A percentile compares a stretch with the other conserved stretches of the same genome.
Conservation (phyloP, 805 yeast species). For the Myxozyma melibiosi region DNA sequence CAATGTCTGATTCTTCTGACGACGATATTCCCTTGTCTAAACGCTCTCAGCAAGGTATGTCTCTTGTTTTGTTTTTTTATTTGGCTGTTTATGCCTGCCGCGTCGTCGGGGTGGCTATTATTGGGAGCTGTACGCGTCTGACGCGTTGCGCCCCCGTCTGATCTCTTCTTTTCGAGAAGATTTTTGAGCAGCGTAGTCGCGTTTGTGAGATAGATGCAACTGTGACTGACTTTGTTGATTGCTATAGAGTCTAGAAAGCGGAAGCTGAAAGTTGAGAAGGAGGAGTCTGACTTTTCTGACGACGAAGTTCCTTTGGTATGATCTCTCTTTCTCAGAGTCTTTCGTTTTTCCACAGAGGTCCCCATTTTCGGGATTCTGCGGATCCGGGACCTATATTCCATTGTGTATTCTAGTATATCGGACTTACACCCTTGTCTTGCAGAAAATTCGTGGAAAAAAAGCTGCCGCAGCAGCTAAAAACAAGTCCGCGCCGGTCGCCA, state of each 20-base stretch:
- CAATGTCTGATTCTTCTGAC: conserved; percentile 17
- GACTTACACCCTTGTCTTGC: not conserved
- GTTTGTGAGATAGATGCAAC: no score
- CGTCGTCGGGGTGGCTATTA: not conserved
- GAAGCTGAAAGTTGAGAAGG: conserved; percentile 4
- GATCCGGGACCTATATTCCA: no score
- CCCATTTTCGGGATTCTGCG: no score
- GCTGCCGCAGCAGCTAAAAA: not conserved
- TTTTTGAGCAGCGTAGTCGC: no score
- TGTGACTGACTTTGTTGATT: not conserved
- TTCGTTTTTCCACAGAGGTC: no score
- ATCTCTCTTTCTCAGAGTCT: not conserved
- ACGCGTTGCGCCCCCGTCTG: no score
- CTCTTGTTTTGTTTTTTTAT: not conserved
- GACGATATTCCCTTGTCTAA: conserved; percentile 27
- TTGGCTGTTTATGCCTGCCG: not conserved
- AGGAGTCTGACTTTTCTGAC: conserved; percentile 8
- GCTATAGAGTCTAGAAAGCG: conserved; percentile 2
- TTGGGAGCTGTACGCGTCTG: no score
- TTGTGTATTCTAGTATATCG: no score
- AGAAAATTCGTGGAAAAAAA: conserved; percentile 15
- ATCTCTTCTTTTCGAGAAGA: no score
- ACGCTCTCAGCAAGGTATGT: conserved; percentile 13
- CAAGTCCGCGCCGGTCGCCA: not conserved
- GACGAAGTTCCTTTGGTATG: conserved; percentile 22